Evolutionary conservation across 225 moss, liverwort and hornwort genomes (phyloP).

Genomic region (Straminergon stramineum): DNA sequence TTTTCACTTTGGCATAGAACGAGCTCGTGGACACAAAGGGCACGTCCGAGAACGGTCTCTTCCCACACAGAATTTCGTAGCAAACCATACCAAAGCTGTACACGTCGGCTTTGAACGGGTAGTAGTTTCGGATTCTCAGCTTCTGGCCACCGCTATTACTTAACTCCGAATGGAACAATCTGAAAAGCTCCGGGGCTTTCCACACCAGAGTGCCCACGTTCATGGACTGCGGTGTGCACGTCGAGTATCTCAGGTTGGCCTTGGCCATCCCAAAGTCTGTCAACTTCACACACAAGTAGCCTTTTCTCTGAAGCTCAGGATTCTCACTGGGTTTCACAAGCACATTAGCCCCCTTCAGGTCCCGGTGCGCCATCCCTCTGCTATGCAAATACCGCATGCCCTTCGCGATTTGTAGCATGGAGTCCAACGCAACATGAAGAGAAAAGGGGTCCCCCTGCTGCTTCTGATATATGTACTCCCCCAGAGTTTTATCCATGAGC

Average conservation of each 20-base stretch:
- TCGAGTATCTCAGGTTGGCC: slow-evolving; percentile 20
- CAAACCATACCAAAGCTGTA: slow-evolving; percentile 45
- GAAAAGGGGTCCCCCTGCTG: neutral
- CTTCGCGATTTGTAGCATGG: slow-evolving; percentile 30
- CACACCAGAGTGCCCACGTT: slow-evolving; percentile 29
- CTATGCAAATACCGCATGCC: slow-evolving; percentile 38
- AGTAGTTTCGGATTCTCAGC: slow-evolving; percentile 11
- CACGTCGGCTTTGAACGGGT: slow-evolving; percentile 38
- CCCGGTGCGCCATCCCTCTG: slow-evolving; percentile 33
- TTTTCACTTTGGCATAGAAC: slow-evolving; percentile 26
- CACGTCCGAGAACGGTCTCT: slow-evolving; percentile 18
- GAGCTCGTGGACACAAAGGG: slow-evolving; percentile 6
- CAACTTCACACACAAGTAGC: slow-evolving; percentile 21
- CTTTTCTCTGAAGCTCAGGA: slow-evolving; percentile 10
- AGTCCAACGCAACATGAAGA: slow-evolving; percentile 19
- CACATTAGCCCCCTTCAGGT: slow-evolving; percentile 32
- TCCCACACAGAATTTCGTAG: slow-evolving; percentile 33
- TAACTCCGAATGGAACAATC: slow-evolving; percentile 10
- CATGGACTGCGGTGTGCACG: slow-evolving; percentile 15
- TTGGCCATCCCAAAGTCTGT: slow-evolving; percentile 46
- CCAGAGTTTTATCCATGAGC: slow-evolving; percentile 30
- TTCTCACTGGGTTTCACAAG: slow-evolving; percentile 22
- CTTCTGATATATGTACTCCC: slow-evolving; percentile 7
- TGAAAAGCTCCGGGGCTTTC: slow-evolving; percentile 37
- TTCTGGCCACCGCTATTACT: neutral